These are phyloP conservation scores for Buddleja alternifolia DNA, from an alignment of 257 asterid genomes.

Conservation along the genomic window DNA sequence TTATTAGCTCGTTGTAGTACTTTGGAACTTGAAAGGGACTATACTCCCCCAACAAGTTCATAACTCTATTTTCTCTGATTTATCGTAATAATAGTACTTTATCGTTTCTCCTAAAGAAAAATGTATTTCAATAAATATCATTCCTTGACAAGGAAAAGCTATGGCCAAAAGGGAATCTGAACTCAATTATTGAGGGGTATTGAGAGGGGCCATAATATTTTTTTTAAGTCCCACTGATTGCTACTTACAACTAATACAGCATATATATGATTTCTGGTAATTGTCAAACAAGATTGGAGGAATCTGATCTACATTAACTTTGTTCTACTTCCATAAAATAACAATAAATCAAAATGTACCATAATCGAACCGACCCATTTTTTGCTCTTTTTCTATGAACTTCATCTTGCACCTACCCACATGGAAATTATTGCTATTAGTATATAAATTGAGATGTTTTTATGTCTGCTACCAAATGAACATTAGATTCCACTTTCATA, in stretches of 20 bases:
- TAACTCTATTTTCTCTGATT: too few relatives aligned
- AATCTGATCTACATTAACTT: conserved; percentile 55
- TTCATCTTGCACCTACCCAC: conserved; percentile 56
- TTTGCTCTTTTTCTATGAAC: conserved; percentile 26
- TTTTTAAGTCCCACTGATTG: conserved; percentile 25
- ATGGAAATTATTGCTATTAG: conserved; percentile 45
- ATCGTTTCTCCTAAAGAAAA: too few relatives aligned
- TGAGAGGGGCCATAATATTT: conserved; percentile 27
- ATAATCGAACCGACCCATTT: conserved; percentile 29
- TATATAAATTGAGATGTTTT: conserved; percentile 37
- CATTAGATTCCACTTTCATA: conserved; percentile 65
- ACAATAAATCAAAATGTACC: conserved; percentile 6
- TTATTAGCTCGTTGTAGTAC: too few relatives aligned
- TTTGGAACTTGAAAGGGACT: too few relatives aligned
- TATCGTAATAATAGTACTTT: too few relatives aligned
- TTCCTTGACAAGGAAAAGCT: conserved; percentile 25
- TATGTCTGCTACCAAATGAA: conserved; percentile 85
- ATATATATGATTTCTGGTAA: conserved; percentile 14
- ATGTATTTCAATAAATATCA: neutral
- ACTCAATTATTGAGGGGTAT: conserved; percentile 37
- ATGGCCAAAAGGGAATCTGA: conserved; percentile 31
- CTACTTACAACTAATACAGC: neutral
- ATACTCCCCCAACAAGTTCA: too few relatives aligned
- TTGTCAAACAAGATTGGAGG: conserved; percentile 33
- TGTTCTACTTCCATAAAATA: conserved; percentile 25